Evolutionary conservation across 2,329 filamentous ascomycete species (phyloP), one percentile per base, ranked within the genome.

Genomic region (Camillea tinctor): DNA sequence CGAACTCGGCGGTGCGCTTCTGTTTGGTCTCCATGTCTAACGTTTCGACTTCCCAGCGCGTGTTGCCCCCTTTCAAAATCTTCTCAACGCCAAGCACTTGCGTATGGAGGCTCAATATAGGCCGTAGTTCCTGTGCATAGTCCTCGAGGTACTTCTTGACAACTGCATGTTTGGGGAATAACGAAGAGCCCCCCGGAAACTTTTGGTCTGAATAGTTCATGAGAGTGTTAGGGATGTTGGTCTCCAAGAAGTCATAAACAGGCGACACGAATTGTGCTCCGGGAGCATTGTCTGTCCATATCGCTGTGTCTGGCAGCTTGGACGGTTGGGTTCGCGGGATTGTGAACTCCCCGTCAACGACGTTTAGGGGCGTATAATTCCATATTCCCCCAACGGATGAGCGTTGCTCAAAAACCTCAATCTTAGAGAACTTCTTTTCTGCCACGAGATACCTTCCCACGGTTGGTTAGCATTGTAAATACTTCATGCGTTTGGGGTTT

Each of bases 351-450:
- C 58, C 52, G 54, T 68, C 64, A 8, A 60, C 36, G 11, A 60
- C 61, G 26, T 59, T 65, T 4, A 68, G 52, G 1, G 69, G 57
- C 36, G 81, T 84, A 67, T 91, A 88, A 63, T 90, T 90, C 91
- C 91, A 93, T 4, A 90, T 81, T 0, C 91, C 91, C 17, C 90
- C 90, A 1, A 84, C 79, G 7, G 78, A 79, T 48, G 79, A 76
- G 53, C 88, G 83, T 72, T 93, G 89, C 71, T 93, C 91, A 66
- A 88, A 91, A 11, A 93, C 72, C 20, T 84, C 81, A 48, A 93
- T 86, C 19, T 79, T 81, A 9, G 84, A 77, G 68, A 92, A 92
- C 72, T 65, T 72, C 24, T 79, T 68, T 82, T 84, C 89, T 0
- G 88, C 88, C 1, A 85, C 72, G 1, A 93, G 76, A 69, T 89